Evolutionary conservation across 75 land plant species (phyloP).

Genomic region (Ceratopteris richardii): DNA sequence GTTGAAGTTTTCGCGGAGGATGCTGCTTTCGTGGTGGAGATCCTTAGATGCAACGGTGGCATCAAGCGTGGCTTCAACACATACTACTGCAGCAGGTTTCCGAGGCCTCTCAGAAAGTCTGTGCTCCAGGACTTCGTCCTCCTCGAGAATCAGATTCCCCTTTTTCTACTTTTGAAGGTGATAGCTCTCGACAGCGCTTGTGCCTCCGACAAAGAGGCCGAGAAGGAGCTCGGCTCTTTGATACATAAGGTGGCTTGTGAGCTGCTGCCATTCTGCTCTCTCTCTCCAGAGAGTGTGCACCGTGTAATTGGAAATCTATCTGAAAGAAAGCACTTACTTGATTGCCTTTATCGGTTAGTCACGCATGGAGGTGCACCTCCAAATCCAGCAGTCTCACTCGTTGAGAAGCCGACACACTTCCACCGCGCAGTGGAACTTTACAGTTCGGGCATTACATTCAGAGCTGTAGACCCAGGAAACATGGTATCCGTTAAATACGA

Average conservation of each 20-base stretch:
- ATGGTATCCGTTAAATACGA: constrained; percentile 43
- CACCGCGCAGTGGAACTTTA: constrained; percentile 41
- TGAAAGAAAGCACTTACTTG: constrained; percentile 36
- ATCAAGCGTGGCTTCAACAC: too few relatives aligned
- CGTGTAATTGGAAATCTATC: too few relatives aligned
- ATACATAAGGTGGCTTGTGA: constrained; percentile 14
- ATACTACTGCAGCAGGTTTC: constrained; percentile 5
- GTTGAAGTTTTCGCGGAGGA: constrained; percentile 50
- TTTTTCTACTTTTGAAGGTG: constrained; percentile 42
- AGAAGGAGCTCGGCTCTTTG: constrained; percentile 18
- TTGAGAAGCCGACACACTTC: constrained; percentile 13
- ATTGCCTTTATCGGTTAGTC: constrained; percentile 29
- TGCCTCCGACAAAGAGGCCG: constrained; percentile 18
- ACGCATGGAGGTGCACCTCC: constrained; percentile 11
- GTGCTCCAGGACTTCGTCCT: constrained; percentile 53
- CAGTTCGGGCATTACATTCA: constrained; percentile 39
- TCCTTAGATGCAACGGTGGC: constrained; percentile 25
- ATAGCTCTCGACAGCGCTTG: constrained; percentile 15
- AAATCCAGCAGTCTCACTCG: not conserved
- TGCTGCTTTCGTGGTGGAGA: constrained; percentile 47
- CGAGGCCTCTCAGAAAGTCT: constrained; percentile 22
- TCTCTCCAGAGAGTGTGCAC: not conserved
- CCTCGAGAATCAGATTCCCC: constrained; percentile 61
- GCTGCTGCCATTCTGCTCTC: not conserved
- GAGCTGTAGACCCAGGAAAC: too few relatives aligned